Evolutionary conservation across 805 yeast genomes (phyloP).

Genomic region (Candida manassasensis): DNA sequence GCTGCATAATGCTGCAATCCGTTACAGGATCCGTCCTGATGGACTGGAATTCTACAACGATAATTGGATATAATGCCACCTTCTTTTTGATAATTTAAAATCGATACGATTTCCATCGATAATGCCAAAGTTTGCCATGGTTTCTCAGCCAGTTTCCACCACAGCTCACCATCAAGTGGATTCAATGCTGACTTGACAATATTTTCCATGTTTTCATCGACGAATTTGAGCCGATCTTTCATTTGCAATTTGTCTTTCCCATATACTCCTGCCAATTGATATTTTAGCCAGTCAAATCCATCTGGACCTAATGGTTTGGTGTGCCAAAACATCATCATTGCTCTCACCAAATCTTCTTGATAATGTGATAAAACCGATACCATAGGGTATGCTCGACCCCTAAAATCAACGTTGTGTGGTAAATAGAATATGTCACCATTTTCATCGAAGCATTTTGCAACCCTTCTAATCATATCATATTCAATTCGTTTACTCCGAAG

Average conservation of each 20-base stretch:
- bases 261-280: conserved; percentile 33
- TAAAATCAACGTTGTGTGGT: conserved; percentile 37
- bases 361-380: conserved; percentile 32
- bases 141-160: conserved; percentile 36
- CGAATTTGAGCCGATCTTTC: conserved; percentile 23
- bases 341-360: conserved; percentile 30
- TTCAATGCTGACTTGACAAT: conserved; percentile 24
- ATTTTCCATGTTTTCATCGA: conserved; percentile 15
- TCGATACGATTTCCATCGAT: conserved; percentile 26
- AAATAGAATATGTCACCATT: conserved; percentile 34
- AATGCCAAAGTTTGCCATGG: conserved; percentile 38
- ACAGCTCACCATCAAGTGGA: conserved; percentile 22
- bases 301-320: conserved; percentile 28
- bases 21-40: conserved; percentile 43
- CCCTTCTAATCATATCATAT: conserved; percentile 13
- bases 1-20: conserved; percentile 46
- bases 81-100: conserved; percentile 12
- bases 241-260: conserved; percentile 25
- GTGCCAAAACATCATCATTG: conserved; percentile 35
- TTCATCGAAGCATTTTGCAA: conserved; percentile 22
- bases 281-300: conserved; percentile 36
- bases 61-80: conserved; percentile 20
- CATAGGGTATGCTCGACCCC: conserved; percentile 40
- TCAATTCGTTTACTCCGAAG: neutral
- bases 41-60: conserved; percentile 31